Conservation (phyloP, 2,329 filamentous ascomycete species). For the Colletotrichum destructivum region DNA sequence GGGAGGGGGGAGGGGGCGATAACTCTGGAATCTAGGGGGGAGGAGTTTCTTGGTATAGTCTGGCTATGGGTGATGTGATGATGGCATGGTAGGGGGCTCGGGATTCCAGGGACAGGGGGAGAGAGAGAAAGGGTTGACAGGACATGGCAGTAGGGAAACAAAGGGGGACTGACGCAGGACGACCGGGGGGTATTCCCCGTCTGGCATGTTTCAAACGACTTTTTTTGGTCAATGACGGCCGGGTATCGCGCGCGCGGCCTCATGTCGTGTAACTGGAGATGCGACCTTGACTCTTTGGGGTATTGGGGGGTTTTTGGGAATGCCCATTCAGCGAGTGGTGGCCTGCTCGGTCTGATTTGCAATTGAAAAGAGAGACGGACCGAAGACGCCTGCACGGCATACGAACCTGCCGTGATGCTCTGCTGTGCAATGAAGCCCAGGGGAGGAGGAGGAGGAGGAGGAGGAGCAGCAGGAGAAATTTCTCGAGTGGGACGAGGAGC, state of each 20-base stretch:
- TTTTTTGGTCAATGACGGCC: neutral
- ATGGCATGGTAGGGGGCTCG: conserved; percentile 34
- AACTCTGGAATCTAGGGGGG: conserved; percentile 37
- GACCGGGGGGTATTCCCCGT: conserved; percentile 15
- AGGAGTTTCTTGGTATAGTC: conserved; percentile 5
- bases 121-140: neutral
- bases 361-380: neutral
- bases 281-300: neutral
- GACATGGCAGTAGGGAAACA: conserved; percentile 6
- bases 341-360: neutral
- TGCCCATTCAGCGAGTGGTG: neutral
- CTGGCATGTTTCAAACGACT: neutral
- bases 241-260: neutral
- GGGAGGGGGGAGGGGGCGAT: conserved; percentile 24
- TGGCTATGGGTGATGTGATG: conserved; percentile 24
- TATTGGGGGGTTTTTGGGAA: neutral
- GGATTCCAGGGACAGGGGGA: conserved; percentile 20
- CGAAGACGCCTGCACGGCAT: conserved; percentile 10
- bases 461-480: too few relatives aligned
- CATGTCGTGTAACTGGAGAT: conserved; percentile 24
- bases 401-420: neutral
- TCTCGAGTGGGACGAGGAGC: too few relatives aligned
- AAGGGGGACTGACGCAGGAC: neutral
- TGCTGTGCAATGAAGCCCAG: too few relatives aligned
- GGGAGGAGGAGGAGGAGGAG: too few relatives aligned